These are phyloP conservation scores for Globisporangium barbulae DNA, from an alignment of 352 stramenopile genomes.

Conservation along the genomic window DNA sequence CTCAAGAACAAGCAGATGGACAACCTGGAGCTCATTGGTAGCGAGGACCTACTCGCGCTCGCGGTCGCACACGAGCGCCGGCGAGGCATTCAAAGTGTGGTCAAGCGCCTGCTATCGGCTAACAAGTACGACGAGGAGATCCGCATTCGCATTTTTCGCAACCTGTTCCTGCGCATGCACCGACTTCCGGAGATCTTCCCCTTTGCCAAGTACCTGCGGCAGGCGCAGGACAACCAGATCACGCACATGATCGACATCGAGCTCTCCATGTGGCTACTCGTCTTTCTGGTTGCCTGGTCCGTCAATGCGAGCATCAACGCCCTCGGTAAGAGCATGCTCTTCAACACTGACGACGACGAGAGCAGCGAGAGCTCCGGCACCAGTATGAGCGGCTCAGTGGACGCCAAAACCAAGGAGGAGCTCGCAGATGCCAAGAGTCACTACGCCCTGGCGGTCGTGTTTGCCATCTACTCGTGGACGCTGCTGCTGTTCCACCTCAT, in stretches of 20 bases:
- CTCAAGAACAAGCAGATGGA: conserved; percentile 37
- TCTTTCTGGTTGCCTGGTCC: conserved; percentile 42
- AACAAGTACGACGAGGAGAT: conserved; percentile 12
- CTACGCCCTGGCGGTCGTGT: conserved; percentile 10
- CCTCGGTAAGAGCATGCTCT: conserved; percentile 17
- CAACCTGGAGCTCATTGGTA: conserved; percentile 37
- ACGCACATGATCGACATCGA: conserved; percentile 77
- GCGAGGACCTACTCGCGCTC: conserved; percentile 32
- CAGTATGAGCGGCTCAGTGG: neutral
- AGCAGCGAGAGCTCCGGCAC: neutral
- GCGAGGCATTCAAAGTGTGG: neutral
- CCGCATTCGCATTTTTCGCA: conserved; percentile 30
- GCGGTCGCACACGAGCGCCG: neutral
- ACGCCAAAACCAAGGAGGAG: neutral
- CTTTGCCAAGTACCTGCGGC: conserved; percentile 73
- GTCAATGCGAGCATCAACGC: conserved; percentile 26
- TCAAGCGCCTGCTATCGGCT: neutral
- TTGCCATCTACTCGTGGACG: conserved; percentile 9
- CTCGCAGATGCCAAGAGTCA: neutral
- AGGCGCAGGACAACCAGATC: conserved; percentile 76
- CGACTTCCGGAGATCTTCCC: conserved; percentile 47
- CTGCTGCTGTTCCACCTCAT: conserved; percentile 10
- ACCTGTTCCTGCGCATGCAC: conserved; percentile 42
- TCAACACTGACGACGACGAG: conserved; percentile 12
- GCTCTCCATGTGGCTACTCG: conserved; percentile 56